Evolutionary conservation across 106 monocot species (phyloP), one percentile per base, ranked within the genome.

Genomic region (Acanthochlamys bracteata): DNA sequence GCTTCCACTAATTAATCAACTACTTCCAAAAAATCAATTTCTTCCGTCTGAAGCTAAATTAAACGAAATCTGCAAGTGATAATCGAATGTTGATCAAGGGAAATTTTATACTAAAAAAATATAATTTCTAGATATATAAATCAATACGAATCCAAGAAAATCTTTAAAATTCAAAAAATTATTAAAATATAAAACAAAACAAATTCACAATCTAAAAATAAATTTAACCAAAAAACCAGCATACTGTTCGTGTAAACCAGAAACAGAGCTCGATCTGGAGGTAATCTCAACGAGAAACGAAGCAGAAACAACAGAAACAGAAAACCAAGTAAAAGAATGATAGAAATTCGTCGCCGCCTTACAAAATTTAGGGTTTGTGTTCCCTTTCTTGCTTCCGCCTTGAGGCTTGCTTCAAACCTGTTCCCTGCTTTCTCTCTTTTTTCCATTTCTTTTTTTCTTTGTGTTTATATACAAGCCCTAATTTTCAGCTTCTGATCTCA

Each of bases 331-430:
- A 17, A 11, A 16, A 17, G 24, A 26, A 65, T 17, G 49, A 16
- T 24, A 65, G 46, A 21, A 25, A 17, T 40, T 7, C 20, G 11
- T 40, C 3, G 49, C 24, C 20, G 41, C 8, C 57, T 47, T 26
- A 25, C 41, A 25, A 67, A 61, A 61, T 63, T 27, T 68, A 68
- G 68, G 61, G 68, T 63, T 74, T 42, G 9, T 57, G 20, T 27
- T 45, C 54, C 14, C 25, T 25, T 23, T 42, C 19, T 19, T 39
- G 42, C 10, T 13, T 39, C 54, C 66, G 54, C 33, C 33, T 39
- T 39, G 53, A 26, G 42, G 23, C 22, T 42, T 20, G 14, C 45
- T 27, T 20, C 39, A 33, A 33, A 33, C 52, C 54, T 40, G 54
- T 55, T 19, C 45, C 25, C 24, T 39, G 40, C 56, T 69, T 41